Evolutionary conservation across 2,329 filamentous ascomycete species (phyloP).

Genomic region (Pseudophaeomoniella oleicola): DNA sequence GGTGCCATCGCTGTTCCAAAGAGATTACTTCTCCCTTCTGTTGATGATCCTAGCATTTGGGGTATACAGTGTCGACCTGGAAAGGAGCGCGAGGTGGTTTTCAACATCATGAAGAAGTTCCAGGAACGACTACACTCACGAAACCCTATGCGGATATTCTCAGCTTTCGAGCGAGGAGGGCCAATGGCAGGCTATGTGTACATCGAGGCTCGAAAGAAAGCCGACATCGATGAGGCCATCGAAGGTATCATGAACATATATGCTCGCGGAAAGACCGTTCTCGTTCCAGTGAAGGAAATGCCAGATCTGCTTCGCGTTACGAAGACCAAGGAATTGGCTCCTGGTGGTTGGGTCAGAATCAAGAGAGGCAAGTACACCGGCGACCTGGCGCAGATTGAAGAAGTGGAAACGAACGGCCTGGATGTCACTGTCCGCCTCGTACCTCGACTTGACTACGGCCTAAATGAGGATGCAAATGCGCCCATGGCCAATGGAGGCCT

Average conservation of each 20-base stretch:
- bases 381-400: slow-evolving; percentile 81
- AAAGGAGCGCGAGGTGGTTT: slow-evolving; percentile 85
- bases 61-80: slow-evolving; percentile 84
- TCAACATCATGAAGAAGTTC: slow-evolving; percentile 75
- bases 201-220: slow-evolving; percentile 76
- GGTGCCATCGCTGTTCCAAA: slow-evolving; percentile 71
- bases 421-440: slow-evolving; percentile 79
- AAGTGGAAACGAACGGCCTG: slow-evolving; percentile 83
- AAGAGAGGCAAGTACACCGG: slow-evolving; percentile 68
- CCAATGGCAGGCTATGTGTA: slow-evolving; percentile 93
- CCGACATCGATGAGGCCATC: slow-evolving; percentile 69
- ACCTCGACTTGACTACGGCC: slow-evolving; percentile 79
- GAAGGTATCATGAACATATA: slow-evolving; percentile 84
- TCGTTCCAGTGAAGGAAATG: slow-evolving; percentile 95
- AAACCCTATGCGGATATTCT: slow-evolving; percentile 69
- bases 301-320: slow-evolving; percentile 83
- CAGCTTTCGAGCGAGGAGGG: slow-evolving; percentile 74
- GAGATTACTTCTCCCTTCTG: slow-evolving; percentile 73
- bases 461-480: slow-evolving; percentile 61
- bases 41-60: slow-evolving; percentile 94
- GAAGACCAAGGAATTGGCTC: slow-evolving; percentile 72
- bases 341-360: slow-evolving; percentile 84
- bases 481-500: slow-evolving; percentile 25
- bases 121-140: slow-evolving; percentile 67
- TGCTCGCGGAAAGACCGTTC: slow-evolving; percentile 67